Evolutionary conservation across 2,329 filamentous ascomycete genomes (phyloP).

Genomic region (Achaetomium macrosporum): DNA sequence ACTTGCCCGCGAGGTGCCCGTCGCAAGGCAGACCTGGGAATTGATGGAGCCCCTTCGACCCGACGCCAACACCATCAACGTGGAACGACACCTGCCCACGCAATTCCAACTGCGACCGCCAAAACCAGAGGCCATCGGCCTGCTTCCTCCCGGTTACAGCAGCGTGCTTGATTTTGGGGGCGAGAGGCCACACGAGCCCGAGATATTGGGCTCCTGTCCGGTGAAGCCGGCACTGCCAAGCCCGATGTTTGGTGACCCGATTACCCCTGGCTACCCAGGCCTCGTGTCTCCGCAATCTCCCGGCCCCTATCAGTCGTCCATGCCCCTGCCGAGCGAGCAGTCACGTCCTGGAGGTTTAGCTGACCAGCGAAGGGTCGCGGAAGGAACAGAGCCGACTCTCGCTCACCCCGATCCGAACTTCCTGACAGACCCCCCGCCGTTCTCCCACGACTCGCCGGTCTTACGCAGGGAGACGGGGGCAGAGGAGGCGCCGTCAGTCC

Average conservation of each 20-base stretch:
- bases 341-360: constrained; percentile 1
- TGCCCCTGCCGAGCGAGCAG: constrained; percentile 2
- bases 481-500: not conserved
- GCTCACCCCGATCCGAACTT: constrained; percentile 4
- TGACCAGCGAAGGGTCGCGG: not conserved
- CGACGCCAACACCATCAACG: constrained; percentile 34
- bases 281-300: constrained; percentile 11
- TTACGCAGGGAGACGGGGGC: not conserved
- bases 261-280: not conserved
- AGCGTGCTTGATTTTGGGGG: not conserved
- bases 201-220: not conserved
- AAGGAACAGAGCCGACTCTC: constrained; percentile 2
- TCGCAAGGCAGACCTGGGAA: constrained; percentile 34
- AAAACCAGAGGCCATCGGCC: constrained; percentile 9
- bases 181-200: not conserved
- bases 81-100: constrained; percentile 33
- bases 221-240: not conserved
- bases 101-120: constrained; percentile 32
- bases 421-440: constrained; percentile 10
- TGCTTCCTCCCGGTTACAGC: constrained; percentile 5
- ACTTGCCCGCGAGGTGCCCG: constrained; percentile 33
- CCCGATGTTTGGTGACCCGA: constrained; percentile 2
- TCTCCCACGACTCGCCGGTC: constrained; percentile 5
- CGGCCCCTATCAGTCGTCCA: constrained; percentile 1
- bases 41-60: constrained; percentile 32